Percentiles rank a stretch among this genome's conserved stretches.
phyloP scores from a whole-genome alignment of 2,329 filamentous ascomycete species.

The Aspergillus piperis region DNA sequence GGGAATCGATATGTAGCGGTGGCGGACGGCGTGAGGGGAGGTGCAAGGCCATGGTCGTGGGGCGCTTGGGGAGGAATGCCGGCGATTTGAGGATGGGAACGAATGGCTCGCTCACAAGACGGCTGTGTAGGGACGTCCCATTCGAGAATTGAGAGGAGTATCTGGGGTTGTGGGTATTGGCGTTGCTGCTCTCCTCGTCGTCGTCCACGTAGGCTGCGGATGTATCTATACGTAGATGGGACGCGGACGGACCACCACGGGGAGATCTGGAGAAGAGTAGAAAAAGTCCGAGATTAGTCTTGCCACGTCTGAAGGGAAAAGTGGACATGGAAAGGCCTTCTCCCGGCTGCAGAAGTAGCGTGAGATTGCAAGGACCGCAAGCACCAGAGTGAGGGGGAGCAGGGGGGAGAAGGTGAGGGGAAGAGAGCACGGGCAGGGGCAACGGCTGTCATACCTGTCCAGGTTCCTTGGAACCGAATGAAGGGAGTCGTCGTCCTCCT shows the following conservation, averaged over 20 bases:
- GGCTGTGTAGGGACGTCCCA: slow-evolving; percentile 42
- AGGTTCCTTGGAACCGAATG: slow-evolving; percentile 39
- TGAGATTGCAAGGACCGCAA: slow-evolving; percentile 9
- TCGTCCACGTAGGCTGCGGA: slow-evolving; percentile 26
- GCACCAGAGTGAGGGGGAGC: slow-evolving; percentile 7
- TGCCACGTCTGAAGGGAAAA: slow-evolving; percentile 20
- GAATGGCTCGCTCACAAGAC: slow-evolving; percentile 47
- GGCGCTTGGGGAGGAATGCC: slow-evolving; percentile 49
- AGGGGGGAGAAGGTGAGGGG: slow-evolving; percentile 7
- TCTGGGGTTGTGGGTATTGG: slow-evolving; percentile 29
- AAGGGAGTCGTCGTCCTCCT: slow-evolving; percentile 24
- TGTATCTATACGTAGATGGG: slow-evolving; percentile 37
- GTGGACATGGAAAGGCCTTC: slow-evolving; percentile 25
- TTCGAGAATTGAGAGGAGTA: slow-evolving; percentile 35
- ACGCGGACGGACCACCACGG: slow-evolving; percentile 37
- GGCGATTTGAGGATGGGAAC: slow-evolving; percentile 70
- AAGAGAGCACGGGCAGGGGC: slow-evolving; percentile 8
- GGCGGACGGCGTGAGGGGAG: slow-evolving; percentile 42
- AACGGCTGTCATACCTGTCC: slow-evolving; percentile 39
- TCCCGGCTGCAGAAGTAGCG: slow-evolving; percentile 7
- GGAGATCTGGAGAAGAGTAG: slow-evolving; percentile 40
- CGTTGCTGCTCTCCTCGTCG: slow-evolving; percentile 32
- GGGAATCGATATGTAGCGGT: slow-evolving; percentile 48
- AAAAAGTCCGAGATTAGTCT: slow-evolving; percentile 29
- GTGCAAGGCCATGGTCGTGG: slow-evolving; percentile 49